Evolutionary conservation across 2,329 filamentous ascomycete genomes (phyloP).

Genomic region (Calonectria crousiana): DNA sequence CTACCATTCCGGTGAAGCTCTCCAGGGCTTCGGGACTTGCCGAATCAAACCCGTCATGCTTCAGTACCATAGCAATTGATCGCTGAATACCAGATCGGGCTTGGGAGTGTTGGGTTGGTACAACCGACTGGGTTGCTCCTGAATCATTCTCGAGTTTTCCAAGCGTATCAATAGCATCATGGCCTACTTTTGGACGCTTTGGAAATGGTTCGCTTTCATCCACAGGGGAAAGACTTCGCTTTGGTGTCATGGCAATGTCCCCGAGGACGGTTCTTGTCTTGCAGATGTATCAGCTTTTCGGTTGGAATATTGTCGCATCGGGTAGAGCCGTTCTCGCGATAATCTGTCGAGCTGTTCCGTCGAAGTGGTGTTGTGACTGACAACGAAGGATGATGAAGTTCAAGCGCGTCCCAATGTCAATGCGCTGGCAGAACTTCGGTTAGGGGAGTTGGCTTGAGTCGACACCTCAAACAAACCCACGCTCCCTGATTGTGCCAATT

Average conservation of each 20-base stretch:
- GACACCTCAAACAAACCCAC: neutral
- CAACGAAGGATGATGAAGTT: slow-evolving; percentile 5
- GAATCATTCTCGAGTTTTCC: slow-evolving; percentile 31
- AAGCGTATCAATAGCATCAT: slow-evolving; percentile 10
- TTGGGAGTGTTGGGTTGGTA: slow-evolving; percentile 48
- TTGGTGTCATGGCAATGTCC: slow-evolving; percentile 48
- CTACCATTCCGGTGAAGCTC: slow-evolving; percentile 66
- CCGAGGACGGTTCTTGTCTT: neutral
- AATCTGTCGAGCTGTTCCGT: neutral
- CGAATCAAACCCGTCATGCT: slow-evolving; percentile 69
- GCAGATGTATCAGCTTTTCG: neutral
- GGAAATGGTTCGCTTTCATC: slow-evolving; percentile 42
- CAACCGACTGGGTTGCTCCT: slow-evolving; percentile 34
- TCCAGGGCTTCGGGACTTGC: slow-evolving; percentile 69
- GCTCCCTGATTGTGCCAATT: neutral
- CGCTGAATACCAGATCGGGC: slow-evolving; percentile 60
- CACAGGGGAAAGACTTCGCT: slow-evolving; percentile 50
- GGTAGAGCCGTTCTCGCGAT: neutral
- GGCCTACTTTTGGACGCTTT: slow-evolving; percentile 47
- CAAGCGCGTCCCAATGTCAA: slow-evolving; percentile 13
- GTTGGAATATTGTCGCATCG: neutral
- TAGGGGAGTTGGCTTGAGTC: neutral
- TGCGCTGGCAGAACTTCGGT: slow-evolving; percentile 36
- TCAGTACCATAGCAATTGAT: slow-evolving; percentile 66
- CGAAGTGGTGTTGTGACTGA: neutral